Conservation (phyloP, 257 asterid genomes). For the Petunia secreta region DNA sequence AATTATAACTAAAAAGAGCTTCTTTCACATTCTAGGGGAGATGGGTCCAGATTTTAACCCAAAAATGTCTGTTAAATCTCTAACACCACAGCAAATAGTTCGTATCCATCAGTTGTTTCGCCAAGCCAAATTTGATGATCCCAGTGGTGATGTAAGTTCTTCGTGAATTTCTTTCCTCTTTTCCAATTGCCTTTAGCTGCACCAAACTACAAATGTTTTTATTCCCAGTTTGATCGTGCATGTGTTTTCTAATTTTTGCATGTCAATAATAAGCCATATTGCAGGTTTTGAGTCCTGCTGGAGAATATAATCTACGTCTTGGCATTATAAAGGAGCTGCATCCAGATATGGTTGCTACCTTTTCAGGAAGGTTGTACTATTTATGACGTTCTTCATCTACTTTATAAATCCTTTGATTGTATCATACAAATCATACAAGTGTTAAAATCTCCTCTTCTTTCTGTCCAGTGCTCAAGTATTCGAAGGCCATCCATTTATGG, state of each 20-base stretch:
- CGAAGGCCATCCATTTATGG: conserved; percentile 94
- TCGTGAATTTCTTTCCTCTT: conserved; percentile 25
- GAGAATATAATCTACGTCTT: conserved; percentile 84
- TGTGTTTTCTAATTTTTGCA: conserved; percentile 26
- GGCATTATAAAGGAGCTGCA: conserved; percentile 91
- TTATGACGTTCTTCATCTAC: conserved; percentile 17
- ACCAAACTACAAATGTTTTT: conserved; percentile 9
- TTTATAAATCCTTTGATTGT: conserved; percentile 2
- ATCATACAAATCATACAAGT: conserved; percentile 15
- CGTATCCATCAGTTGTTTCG: conserved; percentile 93
- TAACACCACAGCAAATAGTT: conserved; percentile 82
- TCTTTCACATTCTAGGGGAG: conserved; percentile 58
- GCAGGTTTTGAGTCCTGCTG: conserved; percentile 95
- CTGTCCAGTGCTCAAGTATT: conserved; percentile 84
- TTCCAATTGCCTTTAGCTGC: conserved; percentile 20
- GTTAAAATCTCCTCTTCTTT: not conserved
- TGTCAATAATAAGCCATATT: conserved; percentile 31
- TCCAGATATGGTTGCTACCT: conserved; percentile 96
- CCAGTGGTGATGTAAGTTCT: conserved; percentile 80
- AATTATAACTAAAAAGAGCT: not conserved
- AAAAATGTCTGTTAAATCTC: conserved; percentile 67
- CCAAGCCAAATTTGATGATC: conserved; percentile 94
- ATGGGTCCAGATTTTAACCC: conserved; percentile 81
- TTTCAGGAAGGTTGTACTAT: conserved; percentile 77
- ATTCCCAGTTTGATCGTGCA: conserved; percentile 22